Conservation (phyloP, 2,329 filamentous ascomycete genomes). For the Sclerotinia minor region DNA sequence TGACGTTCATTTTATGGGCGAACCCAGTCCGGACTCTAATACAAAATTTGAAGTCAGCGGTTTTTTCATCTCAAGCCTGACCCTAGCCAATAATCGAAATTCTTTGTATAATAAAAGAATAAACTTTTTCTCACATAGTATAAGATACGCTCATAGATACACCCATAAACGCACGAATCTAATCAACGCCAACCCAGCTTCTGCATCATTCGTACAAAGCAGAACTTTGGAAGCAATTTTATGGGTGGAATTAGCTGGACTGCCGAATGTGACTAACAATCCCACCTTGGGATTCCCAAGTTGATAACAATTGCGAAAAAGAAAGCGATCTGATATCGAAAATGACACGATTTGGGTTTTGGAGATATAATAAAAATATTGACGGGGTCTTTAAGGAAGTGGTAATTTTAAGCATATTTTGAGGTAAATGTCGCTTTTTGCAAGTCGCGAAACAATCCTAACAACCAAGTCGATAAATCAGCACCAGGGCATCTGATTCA, state of each 20-base stretch:
- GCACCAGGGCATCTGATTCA: conserved; percentile 26
- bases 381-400: conserved; percentile 55
- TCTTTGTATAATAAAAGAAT: conserved; percentile 29
- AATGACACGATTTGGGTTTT: conserved; percentile 50
- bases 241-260: conserved; percentile 53
- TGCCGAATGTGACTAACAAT: conserved; percentile 46
- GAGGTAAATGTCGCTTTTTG: conserved; percentile 41
- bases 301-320: conserved; percentile 51
- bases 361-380: conserved; percentile 47
- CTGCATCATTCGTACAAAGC: not conserved
- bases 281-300: conserved; percentile 31
- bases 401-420: conserved; percentile 53
- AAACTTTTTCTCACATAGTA: conserved; percentile 37
- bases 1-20: not conserved
- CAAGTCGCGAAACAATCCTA: not conserved
- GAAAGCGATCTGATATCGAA: conserved; percentile 53
- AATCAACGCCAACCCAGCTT: conserved; percentile 33
- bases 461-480: conserved; percentile 25
- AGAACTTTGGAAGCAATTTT: conserved; percentile 48
- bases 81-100: not conserved
- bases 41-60: not conserved
- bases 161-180: conserved; percentile 13
- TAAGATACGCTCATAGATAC: conserved; percentile 20
- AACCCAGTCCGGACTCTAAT: not conserved
- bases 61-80: not conserved